Evolutionary conservation across 2,329 filamentous ascomycete genomes (phyloP), one percentile per base, ranked within the genome.

Genomic region (Penicillium nordicum): DNA sequence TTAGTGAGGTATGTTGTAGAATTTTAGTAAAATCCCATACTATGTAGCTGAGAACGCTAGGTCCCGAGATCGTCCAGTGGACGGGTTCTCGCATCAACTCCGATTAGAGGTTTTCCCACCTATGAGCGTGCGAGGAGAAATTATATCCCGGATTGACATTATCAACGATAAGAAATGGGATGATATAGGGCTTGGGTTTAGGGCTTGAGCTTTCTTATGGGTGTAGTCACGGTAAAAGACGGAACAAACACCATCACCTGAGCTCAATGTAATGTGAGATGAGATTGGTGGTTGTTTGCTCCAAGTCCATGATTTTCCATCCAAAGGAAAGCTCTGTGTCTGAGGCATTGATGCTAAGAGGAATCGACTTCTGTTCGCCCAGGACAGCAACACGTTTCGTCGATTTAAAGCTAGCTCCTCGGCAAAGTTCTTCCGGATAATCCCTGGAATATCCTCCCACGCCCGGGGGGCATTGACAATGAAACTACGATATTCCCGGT

Each of bases 61-160:
- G n/a, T n/a, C 21, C n/a, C 4, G 8, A 16, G 40, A 4, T 21
- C 4, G 4, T 32, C 18, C 1, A 45, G 29, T 45, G 43, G 43
- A 32, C 29, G 43, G 43, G 27, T 37, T 42, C 51, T 63, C 58
- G 62, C 53, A 61, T 53, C 57, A 57, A 52, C 45, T 60, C 57
- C 60, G 57, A 63, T 41, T 29, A 11, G 18, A 37, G 44, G 42
- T 58, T 67, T 62, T 60, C 64, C 67, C 67, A 59, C 67, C 67
- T 61, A 69, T 69, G n/a, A 58, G 37, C 32, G 29, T 11, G 5
- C 3, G 16, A 25, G 49, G 50, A 62, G 37, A 60, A 54, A 58
- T 27, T 18, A 23, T 18, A 36, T 51, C 34, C 46, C n/a, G 45
- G 34, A 12, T 14, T 38, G 18, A 4, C 12, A 40, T 58, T 58